A percentile compares a stretch with the other conserved stretches of the same genome.
Evolutionary conservation across 176 grass and related monocot species (phyloP).

Genomic region (Rhipidocladum racemiflorum): DNA sequence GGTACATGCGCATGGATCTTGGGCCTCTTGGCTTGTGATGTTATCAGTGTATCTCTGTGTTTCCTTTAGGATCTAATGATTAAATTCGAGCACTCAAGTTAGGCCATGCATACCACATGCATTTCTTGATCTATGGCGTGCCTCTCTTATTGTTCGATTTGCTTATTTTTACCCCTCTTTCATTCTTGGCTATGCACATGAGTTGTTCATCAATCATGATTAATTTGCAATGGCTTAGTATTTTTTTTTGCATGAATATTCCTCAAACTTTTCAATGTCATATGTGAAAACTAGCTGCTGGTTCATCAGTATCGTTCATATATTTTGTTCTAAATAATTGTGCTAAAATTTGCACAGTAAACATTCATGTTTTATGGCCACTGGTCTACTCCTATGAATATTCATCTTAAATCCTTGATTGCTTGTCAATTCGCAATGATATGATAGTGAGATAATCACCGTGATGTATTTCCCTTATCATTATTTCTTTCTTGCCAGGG

Average conservation of each 20-base stretch:
- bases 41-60: neutral
- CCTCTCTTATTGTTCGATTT: neutral
- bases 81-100: neutral
- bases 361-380: neutral
- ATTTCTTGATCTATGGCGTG: neutral
- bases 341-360: neutral
- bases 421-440: neutral
- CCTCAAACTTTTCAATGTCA: neutral
- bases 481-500: constrained; percentile 49
- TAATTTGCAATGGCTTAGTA: neutral
- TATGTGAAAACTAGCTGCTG: neutral
- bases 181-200: neutral
- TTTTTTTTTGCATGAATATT: neutral
- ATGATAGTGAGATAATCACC: neutral
- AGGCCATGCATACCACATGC: neutral
- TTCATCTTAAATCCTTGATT: neutral
- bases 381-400: neutral
- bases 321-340: neutral
- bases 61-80: neutral
- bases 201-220: neutral
- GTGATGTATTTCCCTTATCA: neutral
- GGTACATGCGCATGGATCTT: neutral
- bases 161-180: neutral
- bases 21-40: neutral
- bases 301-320: neutral